Evolutionary conservation across 768 basidiomycete species (phyloP), one percentile per base, ranked within the genome.

Genomic region (Hydnum rufescens): DNA sequence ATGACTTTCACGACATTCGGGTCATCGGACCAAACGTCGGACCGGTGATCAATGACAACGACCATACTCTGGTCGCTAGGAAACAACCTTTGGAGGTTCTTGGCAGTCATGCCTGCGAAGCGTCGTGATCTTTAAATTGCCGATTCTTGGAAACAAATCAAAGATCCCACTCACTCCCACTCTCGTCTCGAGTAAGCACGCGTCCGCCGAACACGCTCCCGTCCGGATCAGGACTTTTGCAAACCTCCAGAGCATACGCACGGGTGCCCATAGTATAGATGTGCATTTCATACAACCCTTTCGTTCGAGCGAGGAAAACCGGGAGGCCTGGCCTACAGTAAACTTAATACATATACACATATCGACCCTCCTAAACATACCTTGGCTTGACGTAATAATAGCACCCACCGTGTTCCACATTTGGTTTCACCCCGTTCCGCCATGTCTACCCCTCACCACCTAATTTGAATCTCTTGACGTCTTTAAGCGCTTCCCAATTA

Each of bases 231-330:
- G 97, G 86, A 28, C 87, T 82, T 46, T 80, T 76, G 64, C 90
- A 95, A 19, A 97, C 92, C 64, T 89, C 76, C 65, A 89, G 85
- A 34, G 93, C 93, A 65, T 97, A 99, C 43, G 88, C 82, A 43
- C 93, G 78, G 25, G 93, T 96, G 52, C 93, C 93, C 90, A 97
- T 97, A 23, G 93, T 99, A 66, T 99, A 99, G 46, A 99, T 90
- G 64, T 97, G 93, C 89, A 97, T 88, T 67, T 97, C 92, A 65
- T 93, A 99, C 61, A 83, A 79, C 49, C 70, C 67, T 32, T 82
- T 74, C 58, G 82, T 74, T 44, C 71, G 70, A 55, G 68, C 67
- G 51, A 99, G 70, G 64, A 99, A 97, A 46, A 76, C 72, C 52
- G 71, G 67, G 67, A 89, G 75, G n/a, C 88, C 86, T 4, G 90